Evolutionary conservation across 768 basidiomycete species (phyloP), one percentile per base, ranked within the genome.

Genomic region (Crucibulum laeve): DNA sequence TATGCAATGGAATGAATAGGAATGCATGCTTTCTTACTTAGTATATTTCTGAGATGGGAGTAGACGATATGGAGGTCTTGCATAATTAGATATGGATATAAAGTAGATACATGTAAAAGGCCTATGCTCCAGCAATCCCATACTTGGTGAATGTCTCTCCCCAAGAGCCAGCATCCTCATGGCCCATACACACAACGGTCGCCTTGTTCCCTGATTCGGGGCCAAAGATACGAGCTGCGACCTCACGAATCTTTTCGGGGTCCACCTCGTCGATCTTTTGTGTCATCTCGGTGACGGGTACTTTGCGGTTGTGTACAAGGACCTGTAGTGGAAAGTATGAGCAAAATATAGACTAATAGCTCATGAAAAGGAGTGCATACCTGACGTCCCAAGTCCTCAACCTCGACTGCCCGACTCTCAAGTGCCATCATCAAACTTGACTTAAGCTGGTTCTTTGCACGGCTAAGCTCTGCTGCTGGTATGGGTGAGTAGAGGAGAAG

Each of bases 401-500:
- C 89, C 55, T 85, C 86, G 4, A 91, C 77, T 11, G 87, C 76
- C 24, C 87, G 69, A 55, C 88, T 91, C 66, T 96, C 93, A 35
- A 97, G 65, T 2, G 91, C 89, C 95, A 98, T 98, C 71, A 92
- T 88, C 49, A 98, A 65, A 38, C 82, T 86, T 18, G 85, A 87
- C 62, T 91, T 91, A 49, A 98, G 80, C 72, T 97, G 94, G 57
- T 97, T 97, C 71, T 93, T 93, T 28, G 95, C 94, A 45, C 95
- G 74, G 45, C 70, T 70, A 25, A 98, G 76, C 61, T 98, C 95
- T 10, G 56, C 61, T 35, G 73, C 65, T 3, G 84, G 80, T 15
- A 87, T 74, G 11, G 74, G 70, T 10, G 79, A 73, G 61, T 91
- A 84, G 42, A 91, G 72, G 45, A 98, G 68, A 41, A 88, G 51